Percentiles rank a stretch among this genome's conserved stretches.
phyloP scores from a whole-genome alignment of 179 eudicot species.

The Monotropa hypopitys region DNA sequence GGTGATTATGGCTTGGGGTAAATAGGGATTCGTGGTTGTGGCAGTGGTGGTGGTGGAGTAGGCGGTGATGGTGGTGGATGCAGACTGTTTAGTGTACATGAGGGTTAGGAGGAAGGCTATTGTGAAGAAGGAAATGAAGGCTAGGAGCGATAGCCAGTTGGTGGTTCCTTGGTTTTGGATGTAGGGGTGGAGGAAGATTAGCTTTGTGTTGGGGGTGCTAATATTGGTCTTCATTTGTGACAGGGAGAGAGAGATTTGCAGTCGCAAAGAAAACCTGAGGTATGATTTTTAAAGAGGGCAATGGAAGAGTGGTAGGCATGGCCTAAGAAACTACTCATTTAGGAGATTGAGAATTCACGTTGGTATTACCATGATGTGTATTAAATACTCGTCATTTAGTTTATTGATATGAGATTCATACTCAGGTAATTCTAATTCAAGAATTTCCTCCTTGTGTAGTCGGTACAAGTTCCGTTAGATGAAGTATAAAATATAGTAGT shows the following conservation, averaged over 20 bases:
- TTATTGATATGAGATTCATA: too few relatives aligned
- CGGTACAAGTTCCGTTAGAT: too few relatives aligned
- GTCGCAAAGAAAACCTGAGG: too few relatives aligned
- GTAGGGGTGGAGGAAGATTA: constrained; percentile 76
- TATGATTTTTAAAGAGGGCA: too few relatives aligned
- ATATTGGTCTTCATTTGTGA: constrained; percentile 43
- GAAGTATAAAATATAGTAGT: too few relatives aligned
- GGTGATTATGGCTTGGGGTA: constrained; percentile 39
- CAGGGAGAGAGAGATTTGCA: constrained; percentile 6
- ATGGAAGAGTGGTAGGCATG: too few relatives aligned
- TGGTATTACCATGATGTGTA: too few relatives aligned
- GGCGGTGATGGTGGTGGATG: constrained; percentile 15
- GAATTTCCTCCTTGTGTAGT: too few relatives aligned
- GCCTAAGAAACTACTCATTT: too few relatives aligned
- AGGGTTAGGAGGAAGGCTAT: constrained; percentile 54
- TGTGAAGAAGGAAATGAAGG: constrained; percentile 55
- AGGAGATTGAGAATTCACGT: too few relatives aligned
- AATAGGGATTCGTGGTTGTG: constrained; percentile 13
- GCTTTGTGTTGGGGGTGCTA: constrained; percentile 44
- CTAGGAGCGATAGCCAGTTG: constrained; percentile 46
- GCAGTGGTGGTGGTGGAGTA: constrained; percentile 5
- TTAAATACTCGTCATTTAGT: too few relatives aligned
- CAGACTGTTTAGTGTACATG: constrained; percentile 38
- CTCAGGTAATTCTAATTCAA: too few relatives aligned
- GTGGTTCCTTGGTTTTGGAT: constrained; percentile 75